phyloP scores from a whole-genome alignment of 768 basidiomycete species.

The Agrocybe chaxingu region DNA sequence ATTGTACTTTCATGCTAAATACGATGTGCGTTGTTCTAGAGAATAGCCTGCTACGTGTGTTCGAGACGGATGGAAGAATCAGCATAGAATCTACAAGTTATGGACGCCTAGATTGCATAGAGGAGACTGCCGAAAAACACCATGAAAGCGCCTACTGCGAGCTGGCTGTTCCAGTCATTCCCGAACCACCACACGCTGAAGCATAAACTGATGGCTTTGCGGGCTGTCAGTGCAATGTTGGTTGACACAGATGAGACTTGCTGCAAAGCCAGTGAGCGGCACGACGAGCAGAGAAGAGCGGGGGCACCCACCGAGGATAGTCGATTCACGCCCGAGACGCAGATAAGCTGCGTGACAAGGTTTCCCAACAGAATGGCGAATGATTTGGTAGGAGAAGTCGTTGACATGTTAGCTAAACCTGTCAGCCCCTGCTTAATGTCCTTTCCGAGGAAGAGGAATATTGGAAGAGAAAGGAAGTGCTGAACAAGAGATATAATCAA shows the following conservation, averaged over 20 bases:
- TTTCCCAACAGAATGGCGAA: slow-evolving; percentile 61
- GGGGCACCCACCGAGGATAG: slow-evolving; percentile 65
- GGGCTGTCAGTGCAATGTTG: slow-evolving; percentile 73
- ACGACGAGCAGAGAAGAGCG: slow-evolving; percentile 2
- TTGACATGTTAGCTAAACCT: slow-evolving; percentile 39
- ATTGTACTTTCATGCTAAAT: neutral
- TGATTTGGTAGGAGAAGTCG: slow-evolving; percentile 34
- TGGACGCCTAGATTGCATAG: slow-evolving; percentile 39
- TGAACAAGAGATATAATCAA: slow-evolving; percentile 23
- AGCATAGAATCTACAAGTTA: slow-evolving; percentile 19
- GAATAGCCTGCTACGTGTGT: neutral
- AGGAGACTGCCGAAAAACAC: slow-evolving; percentile 69
- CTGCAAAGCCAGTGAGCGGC: slow-evolving; percentile 27
- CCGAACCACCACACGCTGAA: slow-evolving; percentile 87
- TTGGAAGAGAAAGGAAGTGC: slow-evolving; percentile 79
- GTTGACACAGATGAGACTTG: slow-evolving; percentile 78
- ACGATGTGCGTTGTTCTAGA: neutral
- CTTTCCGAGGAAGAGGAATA: slow-evolving; percentile 60
- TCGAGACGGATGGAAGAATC: neutral
- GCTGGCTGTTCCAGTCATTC: slow-evolving; percentile 62
- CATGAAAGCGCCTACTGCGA: slow-evolving; percentile 67
- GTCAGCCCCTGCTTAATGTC: slow-evolving; percentile 54
- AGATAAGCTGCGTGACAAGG: slow-evolving; percentile 72
- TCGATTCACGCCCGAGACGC: slow-evolving; percentile 79
- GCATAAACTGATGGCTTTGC: slow-evolving; percentile 78